Evolutionary conservation across 345 rosid genomes (phyloP).

Genomic region (Citrus reticulata): DNA sequence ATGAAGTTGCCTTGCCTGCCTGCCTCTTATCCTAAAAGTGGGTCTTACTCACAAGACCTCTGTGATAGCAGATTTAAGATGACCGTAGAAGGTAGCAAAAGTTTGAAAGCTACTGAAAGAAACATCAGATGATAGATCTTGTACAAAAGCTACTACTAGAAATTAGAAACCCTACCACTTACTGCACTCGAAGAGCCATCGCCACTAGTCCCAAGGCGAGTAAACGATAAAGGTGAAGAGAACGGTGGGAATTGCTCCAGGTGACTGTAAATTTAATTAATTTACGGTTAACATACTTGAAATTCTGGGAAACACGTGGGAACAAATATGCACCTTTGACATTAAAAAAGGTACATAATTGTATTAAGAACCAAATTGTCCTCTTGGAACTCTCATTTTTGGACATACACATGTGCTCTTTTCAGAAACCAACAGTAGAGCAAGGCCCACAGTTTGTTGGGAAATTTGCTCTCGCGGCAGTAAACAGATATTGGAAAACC

Average conservation of each 20-base stretch:
- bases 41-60: constrained; percentile 5
- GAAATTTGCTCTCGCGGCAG: too few species aligned
- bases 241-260: too few species aligned
- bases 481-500: too few species aligned
- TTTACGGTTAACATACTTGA: too few species aligned
- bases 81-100: background rate
- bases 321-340: background rate
- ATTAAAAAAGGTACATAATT: background rate
- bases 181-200: too few species aligned
- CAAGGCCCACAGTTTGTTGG: too few species aligned
- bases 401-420: background rate
- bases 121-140: background rate
- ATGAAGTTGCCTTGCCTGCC: too few species aligned
- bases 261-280: too few species aligned
- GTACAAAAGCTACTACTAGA: background rate
- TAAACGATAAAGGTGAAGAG: background rate
- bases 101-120: background rate
- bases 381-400: background rate
- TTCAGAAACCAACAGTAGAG: background rate
- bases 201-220: background rate
- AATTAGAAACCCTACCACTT: background rate
- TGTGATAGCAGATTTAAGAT: background rate
- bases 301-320: background rate
- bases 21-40: constrained; percentile 8
- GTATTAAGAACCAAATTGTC: too few species aligned